A percentile compares a stretch with the other conserved stretches of the same genome.
phyloP scores from a whole-genome alignment of 495 filamentous ascomycete species.

The Trichoderma reesei region DNA sequence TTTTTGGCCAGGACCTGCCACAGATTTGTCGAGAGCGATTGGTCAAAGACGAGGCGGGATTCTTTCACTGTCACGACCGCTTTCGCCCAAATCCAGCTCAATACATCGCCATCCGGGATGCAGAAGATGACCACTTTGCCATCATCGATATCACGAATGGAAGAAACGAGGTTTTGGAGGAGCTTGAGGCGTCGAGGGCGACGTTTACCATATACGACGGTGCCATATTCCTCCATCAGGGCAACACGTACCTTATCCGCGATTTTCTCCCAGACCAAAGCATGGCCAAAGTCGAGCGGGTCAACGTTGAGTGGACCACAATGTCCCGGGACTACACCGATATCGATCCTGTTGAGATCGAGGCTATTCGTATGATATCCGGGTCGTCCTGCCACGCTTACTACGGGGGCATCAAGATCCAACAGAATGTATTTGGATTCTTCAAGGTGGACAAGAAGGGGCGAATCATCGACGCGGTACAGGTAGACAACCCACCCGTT shows the following conservation, averaged over 20 bases:
- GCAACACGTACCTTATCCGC: conserved; percentile 80
- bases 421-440: conserved; percentile 84
- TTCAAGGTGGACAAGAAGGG: conserved; percentile 83
- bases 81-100: conserved; percentile 79
- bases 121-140: conserved; percentile 85
- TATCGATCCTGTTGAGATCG: conserved; percentile 81
- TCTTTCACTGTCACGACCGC: conserved; percentile 80
- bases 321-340: conserved; percentile 91
- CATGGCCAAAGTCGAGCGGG: conserved; percentile 59
- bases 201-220: conserved; percentile 97
- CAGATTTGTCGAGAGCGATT: conserved; percentile 68
- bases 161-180: conserved; percentile 79
- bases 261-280: conserved; percentile 72
- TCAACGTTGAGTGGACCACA: conserved; percentile 95
- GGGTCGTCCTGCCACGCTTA: conserved; percentile 50
- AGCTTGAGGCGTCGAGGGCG: conserved; percentile 89
- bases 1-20: conserved; percentile 69
- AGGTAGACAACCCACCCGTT: conserved; percentile 89
- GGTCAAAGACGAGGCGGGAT: conserved; percentile 61
- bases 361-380: conserved; percentile 60
- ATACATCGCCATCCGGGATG: conserved; percentile 83
- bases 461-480: conserved; percentile 81
- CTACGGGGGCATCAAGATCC: conserved; percentile 75
- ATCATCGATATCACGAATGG: conserved; percentile 81
- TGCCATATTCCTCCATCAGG: conserved; percentile 95